Evolutionary conservation across 2,329 filamentous ascomycete genomes (phyloP).

Genomic region (Dactylellina sp.): DNA sequence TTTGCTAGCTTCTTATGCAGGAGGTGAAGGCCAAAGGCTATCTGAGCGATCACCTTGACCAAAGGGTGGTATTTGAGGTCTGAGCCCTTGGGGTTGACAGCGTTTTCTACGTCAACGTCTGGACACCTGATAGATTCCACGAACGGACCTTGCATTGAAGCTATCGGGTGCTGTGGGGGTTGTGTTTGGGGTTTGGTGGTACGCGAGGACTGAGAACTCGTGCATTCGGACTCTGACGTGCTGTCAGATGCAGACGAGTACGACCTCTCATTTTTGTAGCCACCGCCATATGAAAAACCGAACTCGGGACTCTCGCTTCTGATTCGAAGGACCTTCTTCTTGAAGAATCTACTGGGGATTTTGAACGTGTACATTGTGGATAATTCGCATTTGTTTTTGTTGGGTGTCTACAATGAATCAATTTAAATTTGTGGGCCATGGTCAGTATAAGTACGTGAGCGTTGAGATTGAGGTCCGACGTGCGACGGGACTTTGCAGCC

Average conservation of each 20-base stretch:
- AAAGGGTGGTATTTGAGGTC: constrained; percentile 86
- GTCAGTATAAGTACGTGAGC: background rate
- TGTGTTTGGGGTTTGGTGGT: background rate
- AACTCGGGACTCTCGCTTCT: constrained; percentile 50
- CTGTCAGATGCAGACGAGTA: constrained; percentile 55
- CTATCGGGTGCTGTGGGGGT: constrained; percentile 75
- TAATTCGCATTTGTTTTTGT: constrained; percentile 28
- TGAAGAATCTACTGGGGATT: constrained; percentile 53
- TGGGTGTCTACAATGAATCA: background rate
- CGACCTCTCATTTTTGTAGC: constrained; percentile 44
- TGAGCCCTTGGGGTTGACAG: constrained; percentile 79
- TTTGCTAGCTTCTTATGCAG: constrained; percentile 86
- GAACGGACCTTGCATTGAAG: constrained; percentile 82
- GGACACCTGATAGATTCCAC: constrained; percentile 76
- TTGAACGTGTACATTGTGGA: constrained; percentile 37
- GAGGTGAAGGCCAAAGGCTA: constrained; percentile 91
- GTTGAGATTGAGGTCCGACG: constrained; percentile 9
- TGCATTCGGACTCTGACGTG: constrained; percentile 35
- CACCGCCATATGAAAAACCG: constrained; percentile 47
- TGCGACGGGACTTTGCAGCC: constrained; percentile 8
- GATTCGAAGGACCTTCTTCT: constrained; percentile 42
- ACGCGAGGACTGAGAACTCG: background rate
- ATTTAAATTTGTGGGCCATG: background rate
- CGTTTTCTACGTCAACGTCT: constrained; percentile 77
- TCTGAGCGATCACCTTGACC: constrained; percentile 89